These are phyloP conservation scores for Talaromyces stipitatus DNA, from an alignment of 495 filamentous ascomycete species.

Conservation along the genomic window DNA sequence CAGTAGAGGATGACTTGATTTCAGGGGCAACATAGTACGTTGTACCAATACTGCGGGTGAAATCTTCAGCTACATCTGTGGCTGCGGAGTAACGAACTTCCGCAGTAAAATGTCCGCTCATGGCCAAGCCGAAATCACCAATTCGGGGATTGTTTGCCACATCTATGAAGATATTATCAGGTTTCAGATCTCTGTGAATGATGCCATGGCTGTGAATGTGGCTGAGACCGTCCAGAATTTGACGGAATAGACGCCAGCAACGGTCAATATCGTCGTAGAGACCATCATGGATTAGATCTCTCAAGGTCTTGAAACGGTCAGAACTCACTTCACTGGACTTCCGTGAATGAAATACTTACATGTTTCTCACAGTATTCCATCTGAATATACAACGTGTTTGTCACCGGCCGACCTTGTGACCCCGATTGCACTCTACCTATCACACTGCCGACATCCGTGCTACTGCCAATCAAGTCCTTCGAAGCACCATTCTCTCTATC, in stretches of 20 bases:
- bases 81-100: slow-evolving; percentile 39
- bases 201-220: slow-evolving; percentile 90
- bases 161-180: slow-evolving; percentile 97
- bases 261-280: slow-evolving; percentile 66
- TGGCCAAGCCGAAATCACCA: slow-evolving; percentile 93
- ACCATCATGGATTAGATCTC: slow-evolving; percentile 78
- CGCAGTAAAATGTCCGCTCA: slow-evolving; percentile 65
- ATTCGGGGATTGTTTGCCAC: slow-evolving; percentile 83
- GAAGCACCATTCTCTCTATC: slow-evolving; percentile 17
- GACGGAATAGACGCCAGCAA: slow-evolving; percentile 82
- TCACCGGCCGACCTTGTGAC: slow-evolving; percentile 33
- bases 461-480: slow-evolving; percentile 6
- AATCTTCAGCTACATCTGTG: slow-evolving; percentile 44
- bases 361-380: slow-evolving; percentile 98
- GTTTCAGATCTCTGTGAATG: slow-evolving; percentile 95
- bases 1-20: slow-evolving; percentile 60
- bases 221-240: slow-evolving; percentile 81
- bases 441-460: slow-evolving; percentile 21
- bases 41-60: slow-evolving; percentile 89
- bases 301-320: slow-evolving; percentile 55
- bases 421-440: slow-evolving; percentile 28
- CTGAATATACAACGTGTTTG: slow-evolving; percentile 68
- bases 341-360: slow-evolving; percentile 34
- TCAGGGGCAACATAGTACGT: slow-evolving; percentile 93
- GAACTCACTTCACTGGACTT: background rate